Evolutionary conservation across 495 filamentous ascomycete species (phyloP).

Genomic region (Neurospora discreta): DNA sequence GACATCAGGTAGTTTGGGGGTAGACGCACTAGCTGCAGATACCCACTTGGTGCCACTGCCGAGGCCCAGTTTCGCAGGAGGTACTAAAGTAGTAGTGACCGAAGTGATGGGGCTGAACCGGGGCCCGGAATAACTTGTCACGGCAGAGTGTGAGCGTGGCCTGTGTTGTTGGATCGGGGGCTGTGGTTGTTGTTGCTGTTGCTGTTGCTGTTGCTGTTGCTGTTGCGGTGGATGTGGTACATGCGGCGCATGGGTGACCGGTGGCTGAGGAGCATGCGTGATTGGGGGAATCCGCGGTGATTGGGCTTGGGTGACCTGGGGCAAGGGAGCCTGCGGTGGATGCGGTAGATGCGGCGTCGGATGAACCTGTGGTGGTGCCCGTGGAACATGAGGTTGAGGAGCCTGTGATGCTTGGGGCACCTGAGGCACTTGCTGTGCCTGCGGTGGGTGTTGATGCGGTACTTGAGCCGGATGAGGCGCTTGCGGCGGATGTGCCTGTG

Average conservation of each 20-base stretch:
- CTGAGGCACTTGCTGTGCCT: slow-evolving; percentile 7
- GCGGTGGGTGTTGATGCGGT: neutral
- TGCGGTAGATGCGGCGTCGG: neutral
- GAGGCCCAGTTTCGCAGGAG: slow-evolving; percentile 6
- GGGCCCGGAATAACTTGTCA: neutral
- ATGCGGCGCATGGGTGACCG: neutral
- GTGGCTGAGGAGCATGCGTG: neutral
- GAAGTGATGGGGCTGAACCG: slow-evolving; percentile 8
- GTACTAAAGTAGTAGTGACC: slow-evolving; percentile 5
- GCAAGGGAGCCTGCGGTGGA: slow-evolving; percentile 10
- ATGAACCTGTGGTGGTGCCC: neutral
- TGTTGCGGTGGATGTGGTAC: neutral
- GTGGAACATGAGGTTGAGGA: neutral
- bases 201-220: neutral
- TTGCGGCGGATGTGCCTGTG: slow-evolving; percentile 24
- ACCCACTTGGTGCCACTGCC: slow-evolving; percentile 41
- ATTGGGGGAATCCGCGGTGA: neutral
- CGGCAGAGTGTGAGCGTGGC: slow-evolving; percentile 2
- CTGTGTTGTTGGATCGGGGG: slow-evolving; percentile 7
- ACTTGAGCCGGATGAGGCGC: slow-evolving; percentile 10
- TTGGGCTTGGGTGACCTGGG: neutral
- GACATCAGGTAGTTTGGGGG: slow-evolving; percentile 20
- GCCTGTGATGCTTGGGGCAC: slow-evolving; percentile 6
- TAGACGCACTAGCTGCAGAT: slow-evolving; percentile 32
- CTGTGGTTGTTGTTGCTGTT: neutral